Base-by-base conservation (phyloP, 176 grass and related monocot species). In the Secale cereale region DNA sequence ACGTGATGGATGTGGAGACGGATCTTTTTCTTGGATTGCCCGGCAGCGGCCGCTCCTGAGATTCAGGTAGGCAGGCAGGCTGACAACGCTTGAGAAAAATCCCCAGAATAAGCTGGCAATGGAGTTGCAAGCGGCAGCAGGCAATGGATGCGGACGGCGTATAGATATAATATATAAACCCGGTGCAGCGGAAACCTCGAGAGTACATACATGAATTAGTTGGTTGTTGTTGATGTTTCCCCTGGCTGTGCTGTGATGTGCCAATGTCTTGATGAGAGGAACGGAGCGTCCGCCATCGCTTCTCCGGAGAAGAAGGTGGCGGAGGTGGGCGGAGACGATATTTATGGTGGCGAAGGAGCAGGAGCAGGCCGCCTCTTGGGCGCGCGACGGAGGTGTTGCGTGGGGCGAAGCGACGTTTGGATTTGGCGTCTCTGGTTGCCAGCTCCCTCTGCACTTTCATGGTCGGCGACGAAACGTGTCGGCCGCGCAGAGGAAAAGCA, bases 11-110 rank as follows among this genome's bases (percentile, higher is more conserved):
- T 8, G 87, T 94, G n/a, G 93, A 92, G 54, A 94, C 93, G 31
- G 93, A 92, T 70, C 79, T 94, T 29, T 90, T 73, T 67, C 90
- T 94, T 54, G 93, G 93, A 32, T 74, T 89, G 23, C 85, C 90
- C 25, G 87, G 87, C 86, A 85, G 69, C 32, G 46, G 74, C 8
- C 85, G 78, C 37, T 15, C 19, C 71, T 69, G 26, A 82, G 6
- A 60, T 67, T 27, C 29, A 45, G 40, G 19, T 39, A 72, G 69
- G 40, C 29, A 45, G 40, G 19, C 70, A 72, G 69, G 40, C 22
- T 43, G n/a, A 43, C 20, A 39, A 72, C 23, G 11, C 1, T 2
- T 0, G n/a, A 74, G 39, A 8, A 56, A 56, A 56, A 56, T 56
- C 19, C 52, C 52, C 52, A 46, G 70, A 74, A 74, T 74, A 74